Percentiles rank a stretch among this genome's conserved stretches.
Evolutionary conservation across 1,139 yeast genomes (phyloP).

Genomic region (Pneumocystis carinii): DNA sequence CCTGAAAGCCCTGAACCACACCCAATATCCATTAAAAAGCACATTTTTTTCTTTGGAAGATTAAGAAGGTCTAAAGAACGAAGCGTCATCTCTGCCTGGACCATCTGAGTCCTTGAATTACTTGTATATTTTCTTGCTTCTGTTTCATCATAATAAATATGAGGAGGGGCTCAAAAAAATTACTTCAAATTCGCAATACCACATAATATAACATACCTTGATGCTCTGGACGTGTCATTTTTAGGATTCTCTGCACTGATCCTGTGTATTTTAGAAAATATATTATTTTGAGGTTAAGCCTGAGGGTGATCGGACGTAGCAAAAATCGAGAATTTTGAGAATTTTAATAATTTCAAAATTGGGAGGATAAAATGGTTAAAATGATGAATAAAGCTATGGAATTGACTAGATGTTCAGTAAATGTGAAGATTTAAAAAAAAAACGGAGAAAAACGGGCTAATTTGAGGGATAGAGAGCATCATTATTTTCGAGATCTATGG

Average conservation of each 20-base stretch:
- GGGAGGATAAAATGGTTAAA: neutral
- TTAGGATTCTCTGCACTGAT: neutral
- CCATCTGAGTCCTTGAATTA: constrained; percentile 91
- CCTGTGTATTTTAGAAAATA: neutral
- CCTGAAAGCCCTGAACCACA: constrained; percentile 97
- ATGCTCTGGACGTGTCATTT: neutral
- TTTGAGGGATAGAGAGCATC: constrained; percentile 48
- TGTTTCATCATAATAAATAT: constrained; percentile 59
- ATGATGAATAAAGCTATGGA: neutral
- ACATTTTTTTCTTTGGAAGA: constrained; percentile 46
- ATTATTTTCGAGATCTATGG: neutral
- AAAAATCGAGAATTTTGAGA: neutral
- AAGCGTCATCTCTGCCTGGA: constrained; percentile 93
- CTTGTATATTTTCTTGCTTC: constrained; percentile 84
- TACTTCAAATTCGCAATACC: neutral
- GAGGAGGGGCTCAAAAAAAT: neutral
- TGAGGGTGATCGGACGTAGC: neutral
- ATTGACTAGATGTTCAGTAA: neutral
- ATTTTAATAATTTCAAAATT: neutral
- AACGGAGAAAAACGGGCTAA: neutral
- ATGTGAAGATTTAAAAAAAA: neutral
- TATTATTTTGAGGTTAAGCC: neutral
- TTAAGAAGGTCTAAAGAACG: constrained; percentile 80
- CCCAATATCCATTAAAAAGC: constrained; percentile 63
- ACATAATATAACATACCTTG: neutral